These are phyloP conservation scores for Letharia columbiana DNA, from an alignment of 495 filamentous ascomycete species.

Conservation along the genomic window DNA sequence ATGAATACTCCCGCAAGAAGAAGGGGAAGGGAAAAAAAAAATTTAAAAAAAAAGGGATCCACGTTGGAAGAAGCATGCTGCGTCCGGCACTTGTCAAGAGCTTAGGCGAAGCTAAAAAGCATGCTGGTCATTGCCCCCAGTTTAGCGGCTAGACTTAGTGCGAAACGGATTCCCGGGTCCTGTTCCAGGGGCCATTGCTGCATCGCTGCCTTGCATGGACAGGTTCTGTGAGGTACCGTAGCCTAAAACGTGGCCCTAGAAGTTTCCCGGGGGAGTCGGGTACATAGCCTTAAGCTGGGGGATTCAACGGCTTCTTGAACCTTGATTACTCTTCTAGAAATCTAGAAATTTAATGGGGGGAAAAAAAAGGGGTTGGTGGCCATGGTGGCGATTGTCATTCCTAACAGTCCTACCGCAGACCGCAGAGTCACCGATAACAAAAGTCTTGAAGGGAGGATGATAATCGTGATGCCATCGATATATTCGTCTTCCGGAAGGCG, in stretches of 20 bases:
- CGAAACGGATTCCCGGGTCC: constrained; percentile 10
- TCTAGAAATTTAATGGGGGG: neutral
- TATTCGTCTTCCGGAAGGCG: neutral
- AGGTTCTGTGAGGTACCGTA: neutral
- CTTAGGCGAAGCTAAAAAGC: neutral
- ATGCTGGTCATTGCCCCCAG: constrained; percentile 14
- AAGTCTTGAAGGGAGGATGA: neutral
- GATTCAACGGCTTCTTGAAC: constrained; percentile 6
- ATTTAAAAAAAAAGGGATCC: neutral
- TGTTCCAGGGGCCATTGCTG: constrained; percentile 1
- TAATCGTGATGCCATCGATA: neutral
- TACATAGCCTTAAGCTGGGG: neutral
- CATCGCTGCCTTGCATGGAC: constrained; percentile 4
- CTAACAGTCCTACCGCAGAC: neutral
- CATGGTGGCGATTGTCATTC: too few species aligned
- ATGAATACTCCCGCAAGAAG: neutral
- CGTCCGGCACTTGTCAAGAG: constrained; percentile 1
- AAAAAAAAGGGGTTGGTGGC: neutral
- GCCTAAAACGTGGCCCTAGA: neutral
- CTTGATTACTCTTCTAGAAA: neutral
- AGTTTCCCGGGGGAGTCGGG: neutral
- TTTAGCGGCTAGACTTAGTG: constrained; percentile 7
- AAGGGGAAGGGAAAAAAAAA: too few species aligned
- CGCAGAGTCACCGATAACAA: neutral
- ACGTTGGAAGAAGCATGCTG: constrained; percentile 9